phyloP scores from a whole-genome alignment of 148 eudicot species.

The Heliosperma pusillum region DNA sequence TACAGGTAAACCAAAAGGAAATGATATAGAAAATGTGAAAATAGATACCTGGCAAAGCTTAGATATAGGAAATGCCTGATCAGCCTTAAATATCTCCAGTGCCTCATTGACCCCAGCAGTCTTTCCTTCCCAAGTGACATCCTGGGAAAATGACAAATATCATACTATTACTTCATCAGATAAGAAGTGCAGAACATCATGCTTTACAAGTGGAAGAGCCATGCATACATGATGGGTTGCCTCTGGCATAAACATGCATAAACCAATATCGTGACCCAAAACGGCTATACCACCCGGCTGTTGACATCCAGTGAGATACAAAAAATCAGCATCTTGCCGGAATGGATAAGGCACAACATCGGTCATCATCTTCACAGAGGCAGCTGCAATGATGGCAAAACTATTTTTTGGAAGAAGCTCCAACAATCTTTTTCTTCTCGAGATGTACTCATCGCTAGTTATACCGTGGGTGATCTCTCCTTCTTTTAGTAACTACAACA shows the following conservation, averaged over 20 bases:
- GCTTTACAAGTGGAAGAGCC: constrained; percentile 6
- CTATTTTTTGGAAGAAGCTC: constrained; percentile 82
- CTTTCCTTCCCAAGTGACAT: constrained; percentile 83
- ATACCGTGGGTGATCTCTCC: constrained; percentile 87
- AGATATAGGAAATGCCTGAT: constrained; percentile 67
- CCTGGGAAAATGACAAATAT: constrained; percentile 35
- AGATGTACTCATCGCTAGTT: constrained; percentile 58
- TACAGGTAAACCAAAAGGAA: not conserved
- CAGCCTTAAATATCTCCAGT: constrained; percentile 64
- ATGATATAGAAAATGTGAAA: constrained; percentile 1
- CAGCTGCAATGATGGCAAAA: constrained; percentile 76
- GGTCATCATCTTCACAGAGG: constrained; percentile 92
- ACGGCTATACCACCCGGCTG: constrained; percentile 93
- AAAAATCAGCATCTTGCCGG: constrained; percentile 82
- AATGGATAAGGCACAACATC: constrained; percentile 88
- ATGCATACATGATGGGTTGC: constrained; percentile 57
- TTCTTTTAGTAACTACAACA: constrained; percentile 59
- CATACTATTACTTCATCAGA: not conserved
- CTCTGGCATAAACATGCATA: constrained; percentile 99
- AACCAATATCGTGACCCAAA: constrained; percentile 77
- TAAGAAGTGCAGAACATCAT: not conserved
- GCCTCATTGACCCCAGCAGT: constrained; percentile 86
- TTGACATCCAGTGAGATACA: constrained; percentile 83
- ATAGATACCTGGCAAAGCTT: constrained; percentile 47
- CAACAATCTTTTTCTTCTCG: constrained; percentile 70